Conservation (phyloP, 2,329 filamentous ascomycete species). For the Hymenotorrendiella dingleyae region DNA sequence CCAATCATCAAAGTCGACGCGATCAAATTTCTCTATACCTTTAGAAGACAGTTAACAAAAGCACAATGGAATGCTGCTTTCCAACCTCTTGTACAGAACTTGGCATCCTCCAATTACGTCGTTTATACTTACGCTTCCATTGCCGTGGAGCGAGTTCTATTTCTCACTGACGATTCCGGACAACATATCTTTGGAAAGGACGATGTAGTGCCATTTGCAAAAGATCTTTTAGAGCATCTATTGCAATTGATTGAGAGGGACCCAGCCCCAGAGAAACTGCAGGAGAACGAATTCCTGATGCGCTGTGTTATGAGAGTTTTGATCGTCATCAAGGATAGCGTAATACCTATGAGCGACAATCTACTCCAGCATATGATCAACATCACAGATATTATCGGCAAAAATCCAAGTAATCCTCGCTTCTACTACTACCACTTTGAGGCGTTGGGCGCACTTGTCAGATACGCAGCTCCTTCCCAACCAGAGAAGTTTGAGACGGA, state of each 20-base stretch:
- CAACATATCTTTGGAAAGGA: slow-evolving; percentile 73
- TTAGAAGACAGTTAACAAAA: slow-evolving; percentile 88
- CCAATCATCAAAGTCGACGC: slow-evolving; percentile 94
- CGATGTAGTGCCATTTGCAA: slow-evolving; percentile 75
- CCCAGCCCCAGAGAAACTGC: slow-evolving; percentile 79
- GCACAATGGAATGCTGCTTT: slow-evolving; percentile 90
- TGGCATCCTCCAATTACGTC: slow-evolving; percentile 87
- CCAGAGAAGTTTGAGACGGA: slow-evolving; percentile 71
- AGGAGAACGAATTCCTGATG: slow-evolving; percentile 99
- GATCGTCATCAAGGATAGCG: slow-evolving; percentile 83
- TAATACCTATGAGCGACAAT: slow-evolving; percentile 66
- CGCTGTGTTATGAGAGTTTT: slow-evolving; percentile 96
- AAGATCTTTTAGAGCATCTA: slow-evolving; percentile 80
- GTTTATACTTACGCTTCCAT: slow-evolving; percentile 98
- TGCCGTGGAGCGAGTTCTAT: slow-evolving; percentile 88
- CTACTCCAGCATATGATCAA: slow-evolving; percentile 79
- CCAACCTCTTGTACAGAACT: slow-evolving; percentile 81
- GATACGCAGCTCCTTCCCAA: slow-evolving; percentile 62
- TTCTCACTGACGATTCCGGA: slow-evolving; percentile 69
- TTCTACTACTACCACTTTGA: slow-evolving; percentile 99
- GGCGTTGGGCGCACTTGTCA: slow-evolving; percentile 81
- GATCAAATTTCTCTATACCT: slow-evolving; percentile 96
- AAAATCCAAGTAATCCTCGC: slow-evolving; percentile 92
- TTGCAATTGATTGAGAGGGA: slow-evolving; percentile 89
- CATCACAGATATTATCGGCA: slow-evolving; percentile 86